Evolutionary conservation across 768 basidiomycete species (phyloP).

Genomic region (Tephrocybe sp.): DNA sequence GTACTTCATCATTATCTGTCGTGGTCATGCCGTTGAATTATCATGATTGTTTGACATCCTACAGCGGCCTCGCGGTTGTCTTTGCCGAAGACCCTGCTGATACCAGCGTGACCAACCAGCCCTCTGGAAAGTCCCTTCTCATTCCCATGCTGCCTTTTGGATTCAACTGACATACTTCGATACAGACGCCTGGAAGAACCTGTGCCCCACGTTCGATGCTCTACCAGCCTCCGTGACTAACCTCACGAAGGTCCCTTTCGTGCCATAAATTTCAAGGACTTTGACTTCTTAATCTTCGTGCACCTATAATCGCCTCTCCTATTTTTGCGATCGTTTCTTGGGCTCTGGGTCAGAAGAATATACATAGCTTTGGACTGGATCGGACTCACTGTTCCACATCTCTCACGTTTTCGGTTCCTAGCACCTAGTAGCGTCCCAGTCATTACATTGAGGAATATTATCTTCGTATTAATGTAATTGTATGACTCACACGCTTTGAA

Average conservation of each 20-base stretch:
- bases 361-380: too few relatives aligned
- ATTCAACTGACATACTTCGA: neutral
- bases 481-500: too few relatives aligned
- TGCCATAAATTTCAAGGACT: neutral
- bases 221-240: constrained; percentile 5
- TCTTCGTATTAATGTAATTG: neutral
- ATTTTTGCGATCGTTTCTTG: too few relatives aligned
- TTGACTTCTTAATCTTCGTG: too few relatives aligned
- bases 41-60: neutral
- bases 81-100: constrained; percentile 9
- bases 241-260: neutral
- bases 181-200: constrained; percentile 4
- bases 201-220: constrained; percentile 7
- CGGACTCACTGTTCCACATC: too few relatives aligned
- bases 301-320: too few relatives aligned
- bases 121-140: neutral
- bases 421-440: neutral
- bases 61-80: constrained; percentile 12
- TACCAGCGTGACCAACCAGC: neutral
- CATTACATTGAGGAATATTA: neutral
- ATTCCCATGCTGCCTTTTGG: neutral
- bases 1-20: constrained; percentile 4
- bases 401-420: neutral
- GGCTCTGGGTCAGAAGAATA: too few relatives aligned
- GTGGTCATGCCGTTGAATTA: neutral